Evolutionary conservation across 106 monocot genomes (phyloP).

Genomic region (Allium cepa): DNA sequence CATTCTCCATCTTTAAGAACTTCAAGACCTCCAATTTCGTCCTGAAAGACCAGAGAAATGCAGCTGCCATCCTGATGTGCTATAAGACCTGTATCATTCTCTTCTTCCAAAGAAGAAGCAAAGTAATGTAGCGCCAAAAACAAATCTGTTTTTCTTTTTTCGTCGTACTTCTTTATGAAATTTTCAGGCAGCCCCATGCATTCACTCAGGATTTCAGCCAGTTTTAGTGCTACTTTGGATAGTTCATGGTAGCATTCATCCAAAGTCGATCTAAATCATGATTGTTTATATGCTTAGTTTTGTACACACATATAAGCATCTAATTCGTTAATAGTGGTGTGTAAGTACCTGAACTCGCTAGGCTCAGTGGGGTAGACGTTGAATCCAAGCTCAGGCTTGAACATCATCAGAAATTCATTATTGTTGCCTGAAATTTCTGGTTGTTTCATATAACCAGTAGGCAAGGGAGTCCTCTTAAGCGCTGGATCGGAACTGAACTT

Average conservation of each 20-base stretch:
- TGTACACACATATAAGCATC: not conserved
- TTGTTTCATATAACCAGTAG: not conserved
- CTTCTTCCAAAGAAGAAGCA: constrained; percentile 6
- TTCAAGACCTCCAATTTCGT: constrained; percentile 37
- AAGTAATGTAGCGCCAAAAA: constrained; percentile 33
- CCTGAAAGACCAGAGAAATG: constrained; percentile 44
- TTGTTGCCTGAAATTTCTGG: constrained; percentile 4
- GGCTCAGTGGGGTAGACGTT: constrained; percentile 2
- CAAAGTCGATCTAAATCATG: constrained; percentile 3
- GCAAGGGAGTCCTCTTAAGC: not conserved
- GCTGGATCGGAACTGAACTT: not conserved
- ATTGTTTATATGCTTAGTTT: not conserved
- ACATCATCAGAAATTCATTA: constrained; percentile 3
- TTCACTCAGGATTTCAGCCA: constrained; percentile 29
- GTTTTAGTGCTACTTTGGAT: constrained; percentile 10
- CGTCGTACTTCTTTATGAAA: constrained; percentile 42
- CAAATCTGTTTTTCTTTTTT: constrained; percentile 20
- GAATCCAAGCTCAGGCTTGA: constrained; percentile 11
- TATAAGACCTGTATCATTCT: constrained; percentile 19
- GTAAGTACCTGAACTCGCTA: not conserved
- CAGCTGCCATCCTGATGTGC: constrained; percentile 38
- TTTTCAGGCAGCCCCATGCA: constrained; percentile 36
- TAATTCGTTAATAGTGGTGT: not conserved
- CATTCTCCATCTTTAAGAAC: constrained; percentile 37
- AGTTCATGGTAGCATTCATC: constrained; percentile 25